Evolutionary conservation across 257 asterid species (phyloP), one percentile per base, ranked within the genome.

Genomic region (Buddleja alternifolia): DNA sequence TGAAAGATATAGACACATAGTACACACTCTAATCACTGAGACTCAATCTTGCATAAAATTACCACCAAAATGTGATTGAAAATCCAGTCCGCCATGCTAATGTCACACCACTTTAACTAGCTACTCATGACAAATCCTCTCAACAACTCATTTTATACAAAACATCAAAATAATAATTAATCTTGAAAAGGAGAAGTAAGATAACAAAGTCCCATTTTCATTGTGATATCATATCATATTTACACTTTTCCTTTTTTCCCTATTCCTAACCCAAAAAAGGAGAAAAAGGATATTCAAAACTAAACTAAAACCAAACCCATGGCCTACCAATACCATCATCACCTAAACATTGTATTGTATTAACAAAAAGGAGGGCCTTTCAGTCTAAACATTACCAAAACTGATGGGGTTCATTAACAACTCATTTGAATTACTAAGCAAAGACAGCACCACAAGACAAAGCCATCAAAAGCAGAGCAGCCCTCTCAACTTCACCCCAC

Each of bases 401-500:
- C 24, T 17, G 15, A 29, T 20, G n/a, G 12, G 20, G 7, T 34
- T n/a, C 34, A 42, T 42, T 41, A 23, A 19, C 67, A 8, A 68
- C 1, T 0, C 63, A 32, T 12, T 21, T 11, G 3, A 3, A 40
- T 14, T 14, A 10, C 76, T 67, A 77, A 37, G 80, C 85, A 76
- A 83, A 82, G 63, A 81, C 80, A 63, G 88, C 86, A 70, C 91
- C 91, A 81, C 87, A 79, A 50, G 96, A 88, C 7, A 91, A 69
- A 56, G 90, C 88, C 93, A 91, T 85, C 66, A 91, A 61, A 15
- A 88, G 84, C 67, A 88, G 69, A 8, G 97, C 97, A 34, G 96
- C 97, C 61, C 79, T 83, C 70, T 89, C 92, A 55, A 82, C 89
- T 66, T 88, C 90, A 12, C 82, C 84, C 86, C 87, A 78, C 37